Evolutionary conservation across 179 eudicot species (phyloP).

Genomic region (Dionaea muscipula): DNA sequence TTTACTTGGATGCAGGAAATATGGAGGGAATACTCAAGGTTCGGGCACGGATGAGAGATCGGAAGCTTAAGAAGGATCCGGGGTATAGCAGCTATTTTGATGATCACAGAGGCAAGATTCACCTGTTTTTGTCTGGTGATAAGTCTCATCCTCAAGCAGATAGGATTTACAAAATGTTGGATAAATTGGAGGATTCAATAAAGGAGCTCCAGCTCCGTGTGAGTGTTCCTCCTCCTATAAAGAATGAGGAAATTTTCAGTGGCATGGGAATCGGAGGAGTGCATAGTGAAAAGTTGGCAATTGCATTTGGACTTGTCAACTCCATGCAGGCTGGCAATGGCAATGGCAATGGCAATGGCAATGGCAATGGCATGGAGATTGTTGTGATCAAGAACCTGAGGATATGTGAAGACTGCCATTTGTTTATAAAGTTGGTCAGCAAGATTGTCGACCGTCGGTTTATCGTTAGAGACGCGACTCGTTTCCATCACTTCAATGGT

Average conservation of each 20-base stretch:
- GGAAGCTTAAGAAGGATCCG: conserved; percentile 39
- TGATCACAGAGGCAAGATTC: conserved; percentile 36
- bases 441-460: conserved; percentile 38
- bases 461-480: conserved; percentile 61
- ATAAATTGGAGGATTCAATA: conserved; percentile 28
- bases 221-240: conserved; percentile 10
- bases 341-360: conserved; percentile 39
- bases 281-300: conserved; percentile 64
- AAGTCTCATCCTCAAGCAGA: conserved; percentile 39
- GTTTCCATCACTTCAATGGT: conserved; percentile 56
- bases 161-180: conserved; percentile 37
- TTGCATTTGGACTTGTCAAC: conserved; percentile 47
- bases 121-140: conserved; percentile 62
- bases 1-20: conserved; percentile 32
- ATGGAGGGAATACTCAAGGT: conserved; percentile 32
- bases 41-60: conserved; percentile 40
- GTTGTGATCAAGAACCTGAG: conserved; percentile 69
- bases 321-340: conserved; percentile 42
- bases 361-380: conserved; percentile 30
- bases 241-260: conserved; percentile 12
- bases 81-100: conserved; percentile 52
- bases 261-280: conserved; percentile 28
- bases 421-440: conserved; percentile 55
- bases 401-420: conserved; percentile 63
- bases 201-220: conserved; percentile 10